Conservation (phyloP, 352 stramenopile species). For the Phytophthora parvispora region DNA sequence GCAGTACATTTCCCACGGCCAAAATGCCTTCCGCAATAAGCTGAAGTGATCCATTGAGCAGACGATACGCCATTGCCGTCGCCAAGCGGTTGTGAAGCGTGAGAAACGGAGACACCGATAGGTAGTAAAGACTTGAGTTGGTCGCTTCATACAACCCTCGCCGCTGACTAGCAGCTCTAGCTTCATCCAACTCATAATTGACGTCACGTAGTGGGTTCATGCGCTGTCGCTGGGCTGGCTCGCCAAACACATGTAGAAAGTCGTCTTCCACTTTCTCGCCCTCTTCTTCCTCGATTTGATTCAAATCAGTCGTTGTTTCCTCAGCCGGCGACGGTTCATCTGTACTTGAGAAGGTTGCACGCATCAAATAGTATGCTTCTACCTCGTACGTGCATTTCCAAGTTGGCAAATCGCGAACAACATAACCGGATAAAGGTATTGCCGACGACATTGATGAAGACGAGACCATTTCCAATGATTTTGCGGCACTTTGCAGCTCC, state of each 20-base stretch:
- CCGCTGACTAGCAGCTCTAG: slow-evolving; percentile 75
- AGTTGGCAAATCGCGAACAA: slow-evolving; percentile 85
- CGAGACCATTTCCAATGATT: slow-evolving; percentile 42
- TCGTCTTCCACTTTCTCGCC: slow-evolving; percentile 83
- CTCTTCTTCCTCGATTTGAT: slow-evolving; percentile 64
- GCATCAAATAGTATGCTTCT: slow-evolving; percentile 90
- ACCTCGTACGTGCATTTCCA: slow-evolving; percentile 93
- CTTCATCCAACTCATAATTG: slow-evolving; percentile 88
- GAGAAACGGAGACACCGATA: slow-evolving; percentile 86
- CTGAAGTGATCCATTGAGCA: slow-evolving; percentile 87
- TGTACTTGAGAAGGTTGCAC: slow-evolving; percentile 77
- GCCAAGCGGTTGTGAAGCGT: slow-evolving; percentile 89
- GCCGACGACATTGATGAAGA: slow-evolving; percentile 49
- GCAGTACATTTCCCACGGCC: slow-evolving; percentile 84
- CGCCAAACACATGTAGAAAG: slow-evolving; percentile 81
- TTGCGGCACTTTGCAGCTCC: slow-evolving; percentile 63
- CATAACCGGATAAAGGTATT: slow-evolving; percentile 75
- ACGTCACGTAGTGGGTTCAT: slow-evolving; percentile 75
- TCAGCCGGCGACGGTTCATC: slow-evolving; percentile 50
- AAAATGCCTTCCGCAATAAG: slow-evolving; percentile 88
- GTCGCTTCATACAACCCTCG: slow-evolving; percentile 86
- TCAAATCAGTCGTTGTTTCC: slow-evolving; percentile 29
- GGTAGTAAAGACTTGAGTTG: slow-evolving; percentile 87
- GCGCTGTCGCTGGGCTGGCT: slow-evolving; percentile 52
- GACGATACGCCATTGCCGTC: slow-evolving; percentile 84